Base-by-base conservation (phyloP, 108 stramenopile species). In the Nannochloropsis salina region DNA sequence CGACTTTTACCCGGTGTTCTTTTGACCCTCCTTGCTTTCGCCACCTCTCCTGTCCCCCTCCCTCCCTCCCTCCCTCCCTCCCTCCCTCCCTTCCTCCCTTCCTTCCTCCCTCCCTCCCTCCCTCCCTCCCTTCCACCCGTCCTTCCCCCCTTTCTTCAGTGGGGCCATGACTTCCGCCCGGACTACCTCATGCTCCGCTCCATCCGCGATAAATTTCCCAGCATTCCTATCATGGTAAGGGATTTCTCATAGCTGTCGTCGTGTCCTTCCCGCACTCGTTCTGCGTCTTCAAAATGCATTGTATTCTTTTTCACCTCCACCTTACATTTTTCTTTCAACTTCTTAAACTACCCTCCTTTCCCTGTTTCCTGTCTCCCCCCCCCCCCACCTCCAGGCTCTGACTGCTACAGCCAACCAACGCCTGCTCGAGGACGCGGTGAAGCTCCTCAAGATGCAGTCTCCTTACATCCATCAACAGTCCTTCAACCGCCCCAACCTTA, bases 391-490 rank as follows among this genome's bases (percentile, higher is more conserved):
- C 82, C 84, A 85, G 85, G 88, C 98, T 1, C 91, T 99, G 45
- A 99, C 99, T 21, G 99, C 99, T 11, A 99, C 99, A n/a, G 99
- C 99, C 21, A 95, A 96, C 86, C 88, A 97, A 88, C 95, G 96
- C 85, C 95, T 96, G 21, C 90, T 93, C 10, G 96, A 97, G 92
- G 95, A 95, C 84, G 94, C 95, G 61, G 89, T 93, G 42, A 93
- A 91, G 4, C 89, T 98, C 41, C 83, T 89, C 18, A 42, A 43
- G 40, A 82, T 89, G 80, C 82, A 47, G 15, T 47, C 85, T 83
- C 91, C 92, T 83, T 94, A 94, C 83, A 83, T 90, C 31, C 97
- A 94, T 83, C 85, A 88, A 80, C 92, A 92, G 11, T 96, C 93
- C 42, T 99, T 98, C 93, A 98, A 99, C 88, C 96, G 99, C 9